Percentiles rank a stretch among this genome's conserved stretches.
These are phyloP conservation scores for Aspergillus sp. DNA, from an alignment of 2,329 filamentous ascomycete genomes.

Conservation along the genomic window DNA sequence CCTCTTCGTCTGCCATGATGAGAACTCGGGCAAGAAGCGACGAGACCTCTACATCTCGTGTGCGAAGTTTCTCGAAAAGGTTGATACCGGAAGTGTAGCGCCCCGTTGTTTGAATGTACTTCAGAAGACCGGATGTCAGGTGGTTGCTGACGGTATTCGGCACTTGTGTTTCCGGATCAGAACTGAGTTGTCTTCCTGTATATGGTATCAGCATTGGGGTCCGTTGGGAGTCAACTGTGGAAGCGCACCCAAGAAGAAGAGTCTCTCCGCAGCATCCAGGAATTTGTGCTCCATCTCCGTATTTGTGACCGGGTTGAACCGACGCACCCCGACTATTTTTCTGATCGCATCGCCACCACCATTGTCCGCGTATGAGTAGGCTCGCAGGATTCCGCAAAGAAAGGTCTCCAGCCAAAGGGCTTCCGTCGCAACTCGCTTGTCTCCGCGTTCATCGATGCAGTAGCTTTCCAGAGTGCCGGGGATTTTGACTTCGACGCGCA, in stretches of 20 bases:
- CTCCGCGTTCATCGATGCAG: constrained; percentile 93
- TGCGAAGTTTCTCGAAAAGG: constrained; percentile 91
- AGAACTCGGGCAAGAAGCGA: constrained; percentile 88
- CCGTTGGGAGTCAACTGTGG: background rate
- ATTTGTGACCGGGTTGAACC: constrained; percentile 96
- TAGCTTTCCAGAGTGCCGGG: constrained; percentile 96
- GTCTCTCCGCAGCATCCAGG: constrained; percentile 85
- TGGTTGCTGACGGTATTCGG: constrained; percentile 97
- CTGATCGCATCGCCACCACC: constrained; percentile 92
- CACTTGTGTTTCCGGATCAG: constrained; percentile 94
- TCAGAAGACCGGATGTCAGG: constrained; percentile 86
- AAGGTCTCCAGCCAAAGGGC: constrained; percentile 97
- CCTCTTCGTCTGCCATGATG: constrained; percentile 94
- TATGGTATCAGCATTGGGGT: constrained; percentile 22
- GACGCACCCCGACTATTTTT: constrained; percentile 93
- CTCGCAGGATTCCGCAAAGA: constrained; percentile 87
- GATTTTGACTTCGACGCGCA: constrained; percentile 97
- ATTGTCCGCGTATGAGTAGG: constrained; percentile 95
- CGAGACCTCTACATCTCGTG: constrained; percentile 88
- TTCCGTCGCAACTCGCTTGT: constrained; percentile 90
- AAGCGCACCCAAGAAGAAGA: constrained; percentile 84
- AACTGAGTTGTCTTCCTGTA: constrained; percentile 88
- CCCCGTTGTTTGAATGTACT: constrained; percentile 94
- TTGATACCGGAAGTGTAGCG: constrained; percentile 95
- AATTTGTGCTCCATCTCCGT: constrained; percentile 99